phyloP scores from a whole-genome alignment of 306 rosid genomes.

The Pterocarpus macrocarpus region DNA sequence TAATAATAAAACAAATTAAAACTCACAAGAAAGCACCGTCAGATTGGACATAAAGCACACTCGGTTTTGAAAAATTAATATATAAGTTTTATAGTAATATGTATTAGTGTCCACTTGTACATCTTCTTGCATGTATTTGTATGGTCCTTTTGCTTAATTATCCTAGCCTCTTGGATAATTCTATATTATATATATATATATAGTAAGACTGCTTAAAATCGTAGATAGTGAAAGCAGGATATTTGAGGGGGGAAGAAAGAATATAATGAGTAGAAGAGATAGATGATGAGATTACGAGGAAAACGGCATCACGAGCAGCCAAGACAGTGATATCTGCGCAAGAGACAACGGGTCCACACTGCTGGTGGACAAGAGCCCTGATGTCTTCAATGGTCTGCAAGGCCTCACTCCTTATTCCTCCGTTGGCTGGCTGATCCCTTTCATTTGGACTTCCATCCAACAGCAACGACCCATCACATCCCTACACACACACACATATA shows the following conservation, averaged over 20 bases:
- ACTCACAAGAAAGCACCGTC: background rate
- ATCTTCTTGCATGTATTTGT: no score
- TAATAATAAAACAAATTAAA: background rate
- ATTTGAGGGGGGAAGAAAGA: no score
- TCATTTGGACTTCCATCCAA: slow-evolving; percentile 65
- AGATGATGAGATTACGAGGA: slow-evolving; percentile 38
- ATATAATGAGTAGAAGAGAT: no score
- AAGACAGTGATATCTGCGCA: slow-evolving; percentile 65
- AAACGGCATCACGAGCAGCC: slow-evolving; percentile 68
- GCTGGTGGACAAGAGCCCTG: slow-evolving; percentile 44
- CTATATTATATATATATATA: no score
- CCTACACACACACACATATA: no score
- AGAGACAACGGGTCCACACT: slow-evolving; percentile 64
- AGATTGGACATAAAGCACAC: background rate
- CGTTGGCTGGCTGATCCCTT: slow-evolving; percentile 52
- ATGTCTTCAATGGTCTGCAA: slow-evolving; percentile 58
- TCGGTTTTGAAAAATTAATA: no score
- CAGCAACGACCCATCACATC: slow-evolving; percentile 69
- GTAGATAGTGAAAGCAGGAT: no score
- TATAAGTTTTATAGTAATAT: no score
- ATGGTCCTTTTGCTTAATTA: no score
- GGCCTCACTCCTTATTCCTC: slow-evolving; percentile 46
- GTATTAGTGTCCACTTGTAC: no score
- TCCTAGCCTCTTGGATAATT: no score
- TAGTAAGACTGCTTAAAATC: no score